These are phyloP conservation scores for Porphyridium purpureum DNA, from an alignment of 23 red algal genomes.

Conservation along the genomic window DNA sequence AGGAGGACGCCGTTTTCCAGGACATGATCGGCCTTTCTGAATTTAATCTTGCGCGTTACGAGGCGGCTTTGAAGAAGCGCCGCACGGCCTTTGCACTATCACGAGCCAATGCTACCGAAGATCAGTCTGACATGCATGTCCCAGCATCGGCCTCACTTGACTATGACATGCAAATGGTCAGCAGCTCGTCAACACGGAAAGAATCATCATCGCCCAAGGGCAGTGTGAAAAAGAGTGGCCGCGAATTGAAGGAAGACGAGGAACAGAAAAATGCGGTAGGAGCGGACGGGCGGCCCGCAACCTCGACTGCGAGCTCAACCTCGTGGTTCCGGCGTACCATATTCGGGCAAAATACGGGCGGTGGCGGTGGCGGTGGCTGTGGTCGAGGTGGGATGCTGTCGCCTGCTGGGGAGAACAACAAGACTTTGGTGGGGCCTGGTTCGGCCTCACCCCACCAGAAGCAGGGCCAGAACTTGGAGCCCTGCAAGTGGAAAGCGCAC, in stretches of 20 bases:
- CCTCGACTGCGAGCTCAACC: too few species aligned
- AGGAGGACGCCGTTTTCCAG: conserved; percentile 20
- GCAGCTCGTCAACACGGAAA: too few species aligned
- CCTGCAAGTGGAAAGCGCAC: conserved; percentile 18
- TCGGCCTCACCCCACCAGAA: neutral
- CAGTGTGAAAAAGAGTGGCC: too few species aligned
- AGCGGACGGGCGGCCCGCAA: too few species aligned
- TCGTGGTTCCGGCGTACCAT: neutral
- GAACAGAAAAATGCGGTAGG: too few species aligned
- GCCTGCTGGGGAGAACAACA: neutral
- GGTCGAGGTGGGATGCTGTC: conserved; percentile 1
- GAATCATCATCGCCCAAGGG: too few species aligned
- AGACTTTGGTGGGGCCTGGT: neutral
- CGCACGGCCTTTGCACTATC: neutral
- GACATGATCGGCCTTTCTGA: conserved; percentile 4
- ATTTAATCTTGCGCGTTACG: conserved; percentile 37
- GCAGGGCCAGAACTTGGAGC: conserved; percentile 2
- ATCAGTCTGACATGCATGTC: neutral
- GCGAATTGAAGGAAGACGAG: too few species aligned
- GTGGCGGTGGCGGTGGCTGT: conserved; percentile 1
- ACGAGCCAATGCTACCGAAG: neutral
- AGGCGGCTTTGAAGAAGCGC: conserved; percentile 10
- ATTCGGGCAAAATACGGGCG: neutral
- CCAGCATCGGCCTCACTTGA: neutral
- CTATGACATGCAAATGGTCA: neutral